Percentiles rank a stretch among this genome's conserved stretches.
phyloP scores from a whole-genome alignment of 495 filamentous ascomycete species.

The Daldinia loculata region DNA sequence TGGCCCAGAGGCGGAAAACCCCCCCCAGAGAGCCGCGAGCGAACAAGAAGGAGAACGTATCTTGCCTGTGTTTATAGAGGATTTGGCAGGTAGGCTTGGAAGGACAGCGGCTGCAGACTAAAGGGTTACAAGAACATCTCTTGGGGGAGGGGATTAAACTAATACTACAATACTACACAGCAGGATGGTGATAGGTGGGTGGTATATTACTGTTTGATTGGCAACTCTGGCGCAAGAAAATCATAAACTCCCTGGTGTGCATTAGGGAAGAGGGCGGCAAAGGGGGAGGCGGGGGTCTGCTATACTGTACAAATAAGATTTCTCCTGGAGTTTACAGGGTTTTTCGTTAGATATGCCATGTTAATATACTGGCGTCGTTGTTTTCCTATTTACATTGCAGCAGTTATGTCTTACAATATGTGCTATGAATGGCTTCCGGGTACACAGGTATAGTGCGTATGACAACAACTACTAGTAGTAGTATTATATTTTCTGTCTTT shows the following conservation, averaged over 20 bases:
- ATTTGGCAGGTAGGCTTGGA: slow-evolving; percentile 1
- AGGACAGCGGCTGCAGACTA: neutral
- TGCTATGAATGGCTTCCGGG: no score
- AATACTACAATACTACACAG: neutral
- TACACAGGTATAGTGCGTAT: no score
- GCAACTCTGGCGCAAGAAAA: slow-evolving; percentile 1
- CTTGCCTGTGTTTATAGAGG: neutral
- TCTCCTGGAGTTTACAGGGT: neutral
- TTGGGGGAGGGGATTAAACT: neutral
- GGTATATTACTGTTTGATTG: neutral
- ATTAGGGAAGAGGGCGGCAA: neutral
- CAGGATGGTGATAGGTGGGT: neutral
- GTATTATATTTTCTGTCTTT: neutral
- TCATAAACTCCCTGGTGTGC: neutral
- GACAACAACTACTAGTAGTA: neutral
- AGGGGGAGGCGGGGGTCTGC: neutral
- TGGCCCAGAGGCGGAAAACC: no score
- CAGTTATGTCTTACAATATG: no score
- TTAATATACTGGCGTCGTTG: neutral
- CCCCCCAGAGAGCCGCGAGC: neutral
- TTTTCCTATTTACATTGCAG: neutral
- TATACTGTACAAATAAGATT: slow-evolving; percentile 1
- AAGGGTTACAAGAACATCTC: neutral
- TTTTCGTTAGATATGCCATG: neutral
- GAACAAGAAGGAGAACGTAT: neutral